Evolutionary conservation across 1,284 basidiomycete genomes (phyloP).

Genomic region (Paramarasmius palmivorus): DNA sequence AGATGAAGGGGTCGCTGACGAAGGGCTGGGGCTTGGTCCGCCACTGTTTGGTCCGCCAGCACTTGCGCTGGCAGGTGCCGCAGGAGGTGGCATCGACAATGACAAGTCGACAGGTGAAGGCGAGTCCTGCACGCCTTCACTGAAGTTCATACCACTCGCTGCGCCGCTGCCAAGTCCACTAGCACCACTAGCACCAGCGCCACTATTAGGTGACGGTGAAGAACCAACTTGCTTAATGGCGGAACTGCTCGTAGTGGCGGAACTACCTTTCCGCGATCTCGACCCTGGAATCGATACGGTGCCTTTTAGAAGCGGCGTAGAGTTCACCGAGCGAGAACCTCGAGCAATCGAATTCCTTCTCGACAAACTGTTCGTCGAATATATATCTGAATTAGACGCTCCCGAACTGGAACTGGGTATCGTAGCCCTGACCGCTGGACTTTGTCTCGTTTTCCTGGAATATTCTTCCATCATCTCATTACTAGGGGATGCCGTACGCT

Average conservation of each 20-base stretch:
- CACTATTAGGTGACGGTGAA: neutral
- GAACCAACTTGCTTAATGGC: neutral
- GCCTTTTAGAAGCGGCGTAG: conserved; percentile 53
- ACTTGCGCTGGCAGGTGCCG: conserved; percentile 18
- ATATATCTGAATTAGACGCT: conserved; percentile 9
- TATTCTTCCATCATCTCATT: conserved; percentile 35
- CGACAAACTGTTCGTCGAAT: neutral
- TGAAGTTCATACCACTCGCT: conserved; percentile 38
- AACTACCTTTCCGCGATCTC: conserved; percentile 5
- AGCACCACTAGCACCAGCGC: neutral
- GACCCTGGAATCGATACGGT: neutral
- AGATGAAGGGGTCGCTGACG: conserved; percentile 5
- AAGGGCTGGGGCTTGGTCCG: neutral
- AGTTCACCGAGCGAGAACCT: conserved; percentile 58
- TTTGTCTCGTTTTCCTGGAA: conserved; percentile 51
- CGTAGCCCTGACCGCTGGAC: conserved; percentile 42
- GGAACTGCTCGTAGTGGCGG: too few relatives aligned
- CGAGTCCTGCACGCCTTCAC: conserved; percentile 51
- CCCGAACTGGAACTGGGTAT: conserved; percentile 27
- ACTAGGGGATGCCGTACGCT: conserved; percentile 41
- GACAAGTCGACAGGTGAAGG: conserved; percentile 83
- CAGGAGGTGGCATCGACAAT: conserved; percentile 72
- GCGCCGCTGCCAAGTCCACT: neutral
- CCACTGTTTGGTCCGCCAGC: conserved; percentile 7
- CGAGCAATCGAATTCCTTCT: conserved; percentile 32